These are phyloP conservation scores for Saturnispora besseyi DNA, from an alignment of 805 yeast species.

Conservation along the genomic window DNA sequence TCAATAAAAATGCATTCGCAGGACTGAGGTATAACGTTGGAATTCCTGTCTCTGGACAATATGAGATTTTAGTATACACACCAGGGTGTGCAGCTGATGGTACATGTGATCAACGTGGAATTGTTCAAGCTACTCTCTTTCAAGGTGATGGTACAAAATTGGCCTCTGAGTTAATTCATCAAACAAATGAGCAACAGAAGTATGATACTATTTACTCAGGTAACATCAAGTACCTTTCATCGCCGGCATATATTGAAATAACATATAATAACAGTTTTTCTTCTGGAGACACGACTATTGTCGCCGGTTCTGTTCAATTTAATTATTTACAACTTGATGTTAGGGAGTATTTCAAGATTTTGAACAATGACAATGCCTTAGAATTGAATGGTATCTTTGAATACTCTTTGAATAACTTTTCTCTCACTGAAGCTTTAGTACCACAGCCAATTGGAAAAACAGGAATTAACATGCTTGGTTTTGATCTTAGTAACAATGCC, in stretches of 20 bases:
- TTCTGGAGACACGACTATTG: constrained; percentile 40
- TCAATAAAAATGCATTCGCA: constrained; percentile 22
- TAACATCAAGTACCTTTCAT: constrained; percentile 40
- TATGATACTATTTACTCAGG: constrained; percentile 76
- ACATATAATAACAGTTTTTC: constrained; percentile 27
- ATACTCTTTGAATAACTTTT: constrained; percentile 62
- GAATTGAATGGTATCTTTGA: constrained; percentile 72
- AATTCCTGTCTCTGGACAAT: constrained; percentile 64
- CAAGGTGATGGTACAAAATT: constrained; percentile 38
- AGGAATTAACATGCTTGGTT: constrained; percentile 33
- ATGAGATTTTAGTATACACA: constrained; percentile 64
- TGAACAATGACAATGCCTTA: constrained; percentile 12
- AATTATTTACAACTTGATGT: constrained; percentile 34
- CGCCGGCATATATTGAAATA: constrained; percentile 34
- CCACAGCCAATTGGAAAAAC: constrained; percentile 38
- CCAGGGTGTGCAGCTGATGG: constrained; percentile 74
- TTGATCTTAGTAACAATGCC: constrained; percentile 32
- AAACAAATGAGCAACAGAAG: constrained; percentile 71
- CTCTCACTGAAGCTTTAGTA: constrained; percentile 24
- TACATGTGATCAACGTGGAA: constrained; percentile 64
- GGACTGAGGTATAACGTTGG: constrained; percentile 56
- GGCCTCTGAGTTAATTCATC: constrained; percentile 47
- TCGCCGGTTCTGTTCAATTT: constrained; percentile 47
- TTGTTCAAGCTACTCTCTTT: constrained; percentile 64
- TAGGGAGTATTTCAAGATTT: constrained; percentile 18